Evolutionary conservation across 345 rosid species (phyloP).

Genomic region (Boechera retrofracta): DNA sequence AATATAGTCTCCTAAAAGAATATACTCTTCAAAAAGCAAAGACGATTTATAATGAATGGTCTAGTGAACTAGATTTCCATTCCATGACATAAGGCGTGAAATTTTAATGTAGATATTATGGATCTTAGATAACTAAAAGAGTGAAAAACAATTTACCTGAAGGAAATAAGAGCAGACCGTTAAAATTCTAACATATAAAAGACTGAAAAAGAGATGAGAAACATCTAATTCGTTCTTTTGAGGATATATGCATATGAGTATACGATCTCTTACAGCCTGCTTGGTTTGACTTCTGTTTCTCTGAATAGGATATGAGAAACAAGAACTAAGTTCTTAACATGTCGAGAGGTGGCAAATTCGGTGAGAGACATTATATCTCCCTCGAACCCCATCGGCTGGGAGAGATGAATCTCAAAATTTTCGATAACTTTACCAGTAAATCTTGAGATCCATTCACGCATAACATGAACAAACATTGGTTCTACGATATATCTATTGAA

Average conservation of each 20-base stretch:
- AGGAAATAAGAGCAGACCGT: constrained; percentile 22
- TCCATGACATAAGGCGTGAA: not conserved
- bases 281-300: too few species aligned
- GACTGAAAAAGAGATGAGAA: constrained; percentile 17
- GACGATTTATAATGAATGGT: not conserved
- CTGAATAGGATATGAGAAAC: not conserved
- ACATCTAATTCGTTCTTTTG: constrained; percentile 15
- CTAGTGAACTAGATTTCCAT: not conserved
- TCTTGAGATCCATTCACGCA: constrained; percentile 11
- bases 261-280: not conserved
- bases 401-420: constrained; percentile 24
- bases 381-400: not conserved
- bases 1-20: not conserved
- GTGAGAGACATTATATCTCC: constrained; percentile 2
- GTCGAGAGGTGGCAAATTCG: constrained; percentile 24
- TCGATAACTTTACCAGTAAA: not conserved
- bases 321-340: constrained; percentile 16
- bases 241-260: not conserved
- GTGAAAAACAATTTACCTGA: constrained; percentile 11
- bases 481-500: not conserved
- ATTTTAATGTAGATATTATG: not conserved
- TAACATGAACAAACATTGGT: not conserved
- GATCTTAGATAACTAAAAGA: not conserved
- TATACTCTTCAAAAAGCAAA: not conserved
- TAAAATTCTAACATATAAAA: not conserved